Conservation (phyloP, 768 basidiomycete species). For the Mycena polygramma region DNA sequence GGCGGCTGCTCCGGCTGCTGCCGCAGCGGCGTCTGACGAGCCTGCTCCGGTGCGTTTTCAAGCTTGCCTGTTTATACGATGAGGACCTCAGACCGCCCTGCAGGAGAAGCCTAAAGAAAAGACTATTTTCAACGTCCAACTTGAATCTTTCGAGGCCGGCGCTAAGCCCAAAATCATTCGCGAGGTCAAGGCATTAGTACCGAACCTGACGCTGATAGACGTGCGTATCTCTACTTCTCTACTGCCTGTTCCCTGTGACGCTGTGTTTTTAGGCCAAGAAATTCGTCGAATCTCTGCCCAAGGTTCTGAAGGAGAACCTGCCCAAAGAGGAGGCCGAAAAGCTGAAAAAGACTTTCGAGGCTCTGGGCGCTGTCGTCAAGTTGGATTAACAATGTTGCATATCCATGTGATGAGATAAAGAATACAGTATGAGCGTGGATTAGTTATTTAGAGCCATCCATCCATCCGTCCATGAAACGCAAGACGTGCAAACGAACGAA, state of each 20-base stretch:
- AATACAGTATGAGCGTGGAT: conserved; percentile 36
- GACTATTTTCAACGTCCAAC: conserved; percentile 95
- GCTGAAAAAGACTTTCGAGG: conserved; percentile 90
- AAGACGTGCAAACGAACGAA: conserved; percentile 6
- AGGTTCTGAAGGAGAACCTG: conserved; percentile 93
- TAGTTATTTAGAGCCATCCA: conserved; percentile 24
- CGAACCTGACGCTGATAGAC: conserved; percentile 97
- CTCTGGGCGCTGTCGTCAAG: conserved; percentile 87
- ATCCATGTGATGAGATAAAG: conserved; percentile 33
- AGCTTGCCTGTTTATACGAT: conserved; percentile 9
- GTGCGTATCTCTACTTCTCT: conserved; percentile 60
- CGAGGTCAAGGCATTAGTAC: conserved; percentile 96
- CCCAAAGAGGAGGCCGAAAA: conserved; percentile 99
- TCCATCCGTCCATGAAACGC: conserved; percentile 1
- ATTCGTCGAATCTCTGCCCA: conserved; percentile 95
- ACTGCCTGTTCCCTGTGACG: neutral
- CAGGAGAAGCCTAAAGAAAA: conserved; percentile 99
- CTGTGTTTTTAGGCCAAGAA: conserved; percentile 88
- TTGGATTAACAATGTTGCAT: conserved; percentile 71
- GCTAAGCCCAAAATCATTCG: conserved; percentile 97
- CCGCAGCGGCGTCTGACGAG: conserved; percentile 70
- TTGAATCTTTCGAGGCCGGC: conserved; percentile 93
- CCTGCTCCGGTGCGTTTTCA: conserved; percentile 69
- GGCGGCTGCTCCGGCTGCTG: conserved; percentile 67
- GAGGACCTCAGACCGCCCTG: conserved; percentile 1